These are phyloP conservation scores for Teunomyces barrocoloradensis DNA, from an alignment of 805 yeast genomes.

Conservation along the genomic window DNA sequence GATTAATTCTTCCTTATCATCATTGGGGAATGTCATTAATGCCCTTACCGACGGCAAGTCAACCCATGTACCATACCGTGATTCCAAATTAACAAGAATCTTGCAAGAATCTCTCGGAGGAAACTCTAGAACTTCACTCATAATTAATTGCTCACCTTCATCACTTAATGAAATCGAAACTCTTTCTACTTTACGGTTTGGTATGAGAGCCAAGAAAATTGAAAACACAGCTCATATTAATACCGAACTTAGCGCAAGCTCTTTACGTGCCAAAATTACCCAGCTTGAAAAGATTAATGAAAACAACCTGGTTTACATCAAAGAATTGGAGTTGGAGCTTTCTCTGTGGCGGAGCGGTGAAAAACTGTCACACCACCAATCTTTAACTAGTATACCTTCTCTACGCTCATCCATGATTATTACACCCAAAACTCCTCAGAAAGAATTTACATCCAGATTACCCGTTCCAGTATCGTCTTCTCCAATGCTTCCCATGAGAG, in stretches of 20 bases:
- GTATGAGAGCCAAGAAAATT: constrained; percentile 66
- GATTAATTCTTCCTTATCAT: constrained; percentile 73
- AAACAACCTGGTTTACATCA: constrained; percentile 29
- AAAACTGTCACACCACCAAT: constrained; percentile 6
- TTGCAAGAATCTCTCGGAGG: constrained; percentile 82
- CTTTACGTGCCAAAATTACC: constrained; percentile 40
- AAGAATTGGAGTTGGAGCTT: constrained; percentile 43
- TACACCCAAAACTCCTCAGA: constrained; percentile 12
- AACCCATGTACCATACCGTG: constrained; percentile 70
- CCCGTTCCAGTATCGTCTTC: constrained; percentile 12
- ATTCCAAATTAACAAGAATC: constrained; percentile 74
- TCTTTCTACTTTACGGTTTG: constrained; percentile 69
- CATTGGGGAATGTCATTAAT: constrained; percentile 78
- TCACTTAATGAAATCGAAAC: constrained; percentile 59
- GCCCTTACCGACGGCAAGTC: constrained; percentile 69
- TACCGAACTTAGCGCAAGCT: constrained; percentile 52
- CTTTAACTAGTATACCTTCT: constrained; percentile 5
- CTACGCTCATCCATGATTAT: constrained; percentile 9
- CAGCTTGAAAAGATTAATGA: constrained; percentile 35
- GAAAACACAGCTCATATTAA: constrained; percentile 65
- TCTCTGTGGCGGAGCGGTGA: constrained; percentile 33
- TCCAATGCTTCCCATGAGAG: constrained; percentile 2
- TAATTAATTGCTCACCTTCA: constrained; percentile 72
- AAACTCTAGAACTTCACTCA: constrained; percentile 70
- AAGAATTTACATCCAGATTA: constrained; percentile 11